Evolutionary conservation across 116 monocot genomes (phyloP).

Genomic region (Trichopus zeylanicus): DNA sequence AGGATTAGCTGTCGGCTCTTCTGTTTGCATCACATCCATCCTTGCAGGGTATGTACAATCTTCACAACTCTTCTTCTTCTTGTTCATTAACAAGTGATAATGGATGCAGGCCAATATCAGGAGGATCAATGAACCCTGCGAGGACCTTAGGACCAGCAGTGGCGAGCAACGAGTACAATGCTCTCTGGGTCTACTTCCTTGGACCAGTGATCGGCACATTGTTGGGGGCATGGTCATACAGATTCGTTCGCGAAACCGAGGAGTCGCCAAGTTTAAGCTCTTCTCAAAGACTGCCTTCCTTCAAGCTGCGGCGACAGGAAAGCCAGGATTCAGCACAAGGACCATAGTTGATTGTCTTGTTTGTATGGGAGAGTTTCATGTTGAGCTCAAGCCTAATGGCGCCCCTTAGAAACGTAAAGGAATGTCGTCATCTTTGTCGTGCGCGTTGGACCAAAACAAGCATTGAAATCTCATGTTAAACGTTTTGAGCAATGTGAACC

Average conservation of each 20-base stretch:
- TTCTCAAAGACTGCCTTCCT: too few species aligned
- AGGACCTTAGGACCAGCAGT: constrained; percentile 53
- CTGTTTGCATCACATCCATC: constrained; percentile 63
- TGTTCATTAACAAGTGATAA: background rate
- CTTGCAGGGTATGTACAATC: constrained; percentile 45
- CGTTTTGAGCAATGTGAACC: too few species aligned
- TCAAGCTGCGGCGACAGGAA: too few species aligned
- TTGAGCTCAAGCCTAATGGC: too few species aligned
- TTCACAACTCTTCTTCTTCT: background rate
- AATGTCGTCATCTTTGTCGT: too few species aligned
- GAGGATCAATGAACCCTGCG: constrained; percentile 65
- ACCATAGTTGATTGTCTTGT: too few species aligned
- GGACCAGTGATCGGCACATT: constrained; percentile 49
- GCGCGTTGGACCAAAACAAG: too few species aligned
- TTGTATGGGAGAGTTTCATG: too few species aligned
- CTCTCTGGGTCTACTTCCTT: constrained; percentile 54
- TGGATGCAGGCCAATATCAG: constrained; percentile 1
- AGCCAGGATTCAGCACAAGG: too few species aligned
- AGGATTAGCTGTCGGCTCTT: constrained; percentile 58
- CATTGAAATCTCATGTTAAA: too few species aligned
- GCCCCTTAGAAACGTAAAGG: too few species aligned
- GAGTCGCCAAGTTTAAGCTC: background rate
- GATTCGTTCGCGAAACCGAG: constrained; percentile 23
- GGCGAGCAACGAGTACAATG: constrained; percentile 32
- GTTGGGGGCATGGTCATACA: constrained; percentile 41